phyloP scores from a whole-genome alignment of 2,329 filamentous ascomycete species.

The Fusarium nisikadoi region DNA sequence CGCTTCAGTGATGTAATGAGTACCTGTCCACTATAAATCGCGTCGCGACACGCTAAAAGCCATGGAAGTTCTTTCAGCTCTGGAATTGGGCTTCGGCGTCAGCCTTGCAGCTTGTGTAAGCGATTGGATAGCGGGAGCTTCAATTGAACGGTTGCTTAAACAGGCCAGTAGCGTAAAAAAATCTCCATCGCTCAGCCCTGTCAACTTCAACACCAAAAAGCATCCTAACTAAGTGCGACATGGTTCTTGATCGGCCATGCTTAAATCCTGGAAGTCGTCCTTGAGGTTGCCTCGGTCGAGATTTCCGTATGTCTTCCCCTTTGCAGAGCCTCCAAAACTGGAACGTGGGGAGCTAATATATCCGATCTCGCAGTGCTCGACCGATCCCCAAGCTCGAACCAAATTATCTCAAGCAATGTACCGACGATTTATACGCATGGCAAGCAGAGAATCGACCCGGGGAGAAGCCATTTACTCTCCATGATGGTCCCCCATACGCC shows the following conservation, averaged over 20 bases:
- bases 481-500: conserved; percentile 97
- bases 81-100: conserved; percentile 11
- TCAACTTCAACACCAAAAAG: conserved; percentile 5
- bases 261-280: conserved; percentile 77
- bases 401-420: conserved; percentile 77
- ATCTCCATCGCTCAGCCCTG: conserved; percentile 36
- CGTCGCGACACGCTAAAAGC: conserved; percentile 26
- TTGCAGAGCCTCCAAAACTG: neutral
- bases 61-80: neutral
- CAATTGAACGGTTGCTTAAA: conserved; percentile 21
- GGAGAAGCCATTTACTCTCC: conserved; percentile 77
- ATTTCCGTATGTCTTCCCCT: conserved; percentile 68
- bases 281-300: conserved; percentile 79
- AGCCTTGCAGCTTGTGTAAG: conserved; percentile 43
- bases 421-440: conserved; percentile 91
- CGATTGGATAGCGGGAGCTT: conserved; percentile 1
- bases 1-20: conserved; percentile 38
- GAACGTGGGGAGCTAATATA: conserved; percentile 32
- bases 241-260: conserved; percentile 50
- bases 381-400: conserved; percentile 61
- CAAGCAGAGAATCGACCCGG: conserved; percentile 70
- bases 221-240: conserved; percentile 34
- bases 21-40: conserved; percentile 31
- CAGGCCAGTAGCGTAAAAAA: conserved; percentile 35
- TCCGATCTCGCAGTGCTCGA: conserved; percentile 56